Evolutionary conservation across 441 rosid genomes (phyloP), one percentile per base, ranked within the genome.

Genomic region (Pelargonium citronellum): DNA sequence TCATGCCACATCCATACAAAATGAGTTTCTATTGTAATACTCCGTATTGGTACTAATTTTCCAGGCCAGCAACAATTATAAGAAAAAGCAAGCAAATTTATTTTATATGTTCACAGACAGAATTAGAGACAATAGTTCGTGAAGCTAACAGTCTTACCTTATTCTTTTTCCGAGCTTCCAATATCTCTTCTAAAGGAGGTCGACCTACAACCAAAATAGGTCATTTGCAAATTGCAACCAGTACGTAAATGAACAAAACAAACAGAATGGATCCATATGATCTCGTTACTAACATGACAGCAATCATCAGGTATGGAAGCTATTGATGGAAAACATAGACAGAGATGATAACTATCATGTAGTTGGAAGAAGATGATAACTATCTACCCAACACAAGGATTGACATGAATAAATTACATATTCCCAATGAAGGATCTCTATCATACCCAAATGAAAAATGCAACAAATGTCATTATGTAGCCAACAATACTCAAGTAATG

Each of bases 161-260:
- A 65, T 63, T 83, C 75, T 86, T 87, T 82, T 71, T 90, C 69
- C 90, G 80, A 47, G 86, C 82, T 80, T 89, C 97, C 84, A 89
- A 69, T 43, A 93, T 74, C 67, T 85, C 82, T 69, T 84, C 91
- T 69, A 93, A 62, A 7, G 89, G 81, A 57, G 91, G 94, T 44
- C 96, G 88, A 20, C 98, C 98, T 93, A 77, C 72, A 73, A 75
- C 73, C 49, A 71, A 71, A 74, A 69, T 11, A 69, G 5, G 69
- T 10, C 43, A 16, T 66, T 44, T 20, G 13, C 68, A 74, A 5
- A 47, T 34, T 47, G 20, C 1, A 22, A 22, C 24, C 24, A 22
- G 24, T 22, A 13, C n/a, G n/a, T n/a, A n/a, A 37, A 4, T 43
- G n/a, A 72, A 69, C 13, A 5, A 24, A 73, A 49, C 9, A 62